Base-by-base conservation (phyloP, 2,329 filamentous ascomycete species). In the Ophiostoma tasmaniense region DNA sequence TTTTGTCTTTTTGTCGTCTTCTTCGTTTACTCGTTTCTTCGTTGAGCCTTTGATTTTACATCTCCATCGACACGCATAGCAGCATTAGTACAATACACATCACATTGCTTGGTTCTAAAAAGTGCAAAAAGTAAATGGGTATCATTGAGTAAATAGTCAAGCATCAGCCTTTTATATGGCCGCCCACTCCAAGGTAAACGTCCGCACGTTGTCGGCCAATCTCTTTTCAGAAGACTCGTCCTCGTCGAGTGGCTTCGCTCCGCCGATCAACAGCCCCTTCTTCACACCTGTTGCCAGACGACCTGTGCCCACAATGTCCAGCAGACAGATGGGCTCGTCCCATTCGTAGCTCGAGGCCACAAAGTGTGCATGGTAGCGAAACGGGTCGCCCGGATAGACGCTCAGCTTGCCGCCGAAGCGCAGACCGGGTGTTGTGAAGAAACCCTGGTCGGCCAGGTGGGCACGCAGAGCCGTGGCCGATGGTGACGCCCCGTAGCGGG, bases 291-390 rank as follows among this genome's bases (percentile, higher is more conserved):
- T 98, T 0, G 93, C 95, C 72, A 99, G 79, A 73, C 95, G 85
- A 5, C 95, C 95, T 8, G 92, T 93, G 25, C 89, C 90, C 20
- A 98, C 89, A 17, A 99, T 81, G 73, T 97, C 91, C 73, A 97
- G 84, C 75, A 98, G 81, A 50, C 90, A 85, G 69, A 99, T 89
- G 73, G 93, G 87, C 74, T 97, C 87, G 71, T 97, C 88, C 92
- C 93, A 98, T n/a, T 83, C 87, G 74, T 90, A 87, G 39, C 90
- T 88, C n/a, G 89, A 90, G 8, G 90, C 91, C 74, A 97, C 85
- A 77, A 97, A 98, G 78, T 99, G 95, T 64, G 92, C 95, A 78
- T 99, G 95, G 77, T 96, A 99, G 13, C 95, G 89, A 67, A 99
- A 82, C 0, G 95, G 93, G 77, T 99, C 95, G 64, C 95, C 95